Base-by-base conservation (phyloP, 1,284 basidiomycete species). In the Cryptococcus sp. region DNA sequence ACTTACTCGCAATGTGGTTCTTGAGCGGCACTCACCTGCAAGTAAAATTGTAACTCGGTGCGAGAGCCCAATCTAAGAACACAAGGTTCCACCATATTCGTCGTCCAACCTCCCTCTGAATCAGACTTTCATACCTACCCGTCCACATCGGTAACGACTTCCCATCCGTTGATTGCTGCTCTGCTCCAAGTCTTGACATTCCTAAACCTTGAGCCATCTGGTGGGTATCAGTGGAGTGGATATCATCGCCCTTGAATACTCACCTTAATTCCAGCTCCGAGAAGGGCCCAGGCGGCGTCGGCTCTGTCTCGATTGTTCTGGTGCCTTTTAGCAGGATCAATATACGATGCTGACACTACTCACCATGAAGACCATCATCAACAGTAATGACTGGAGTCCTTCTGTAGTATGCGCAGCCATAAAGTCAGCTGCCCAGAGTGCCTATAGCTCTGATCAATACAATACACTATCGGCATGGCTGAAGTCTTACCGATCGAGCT, bases 191-290 rank as follows among this genome's bases (percentile, higher is more conserved):
- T n/a, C 77, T 63, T 3, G 74, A 76, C 1, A 79, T 59, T 8
- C 77, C 77, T 46, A 79, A 67, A 15, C 74, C 75, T 61, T 79
- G 77, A 0, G 76, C 77, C 67, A 77, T 79, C 73, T 76, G 50
- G 10, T 5, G 11, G 41, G 30, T 35, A 35, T 42, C n/a, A 48
- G 30, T 34, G 13, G 4, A 15, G n/a, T 38, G 35, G 3, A 11
- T 53, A 4, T 33, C 41, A 33, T 43, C 5, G 43, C 5, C n/a
- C 7, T 15, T n/a, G 4, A 1, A 38, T 5, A 15, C 8, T 11
- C n/a, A 70, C 72, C 61, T 78, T 79, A 71, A 79, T 77, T 3
- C 63, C 67, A 7, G 74, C 72, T 35, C 77, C 77, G 1, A 79
- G 64, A 7, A 78, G 60, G 4, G 75, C 74, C 74, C 75, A 77